Evolutionary conservation across 1,284 basidiomycete species (phyloP), one percentile per base, ranked within the genome.

Genomic region (Vanrija pseudolonga): DNA sequence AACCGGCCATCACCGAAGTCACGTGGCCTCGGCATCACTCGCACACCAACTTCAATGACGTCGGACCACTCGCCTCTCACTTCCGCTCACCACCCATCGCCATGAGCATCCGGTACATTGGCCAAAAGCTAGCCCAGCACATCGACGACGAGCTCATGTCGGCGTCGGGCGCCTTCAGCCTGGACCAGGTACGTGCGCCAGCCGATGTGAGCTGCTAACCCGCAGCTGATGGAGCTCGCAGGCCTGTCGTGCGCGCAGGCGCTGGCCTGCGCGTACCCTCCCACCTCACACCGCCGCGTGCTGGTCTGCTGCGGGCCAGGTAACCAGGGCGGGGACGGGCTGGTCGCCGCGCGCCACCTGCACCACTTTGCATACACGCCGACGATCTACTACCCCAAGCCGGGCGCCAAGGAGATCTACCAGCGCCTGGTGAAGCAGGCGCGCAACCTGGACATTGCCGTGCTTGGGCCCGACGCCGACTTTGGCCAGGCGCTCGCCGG

Each of bases 151-250:
- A 95, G 71, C 84, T 96, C 52, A 95, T 96, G 92, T 85, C 82
- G 56, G 65, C 83, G 4, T 78, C 81, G 11, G 90, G 91, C 0
- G 90, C 90, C 4, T 97, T 93, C 80, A 90, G 88, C 65, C 78
- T 97, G 39, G 91, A 95, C 67, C 92, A 95, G 82, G 90, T 86
- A 51, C 8, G 51, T 36, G 26, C 4, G 12, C 42, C 4, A n/a
- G 8, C 5, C 6, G 17, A 1, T 15, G 3, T 7, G 6, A 28
- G 11, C 23, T 18, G 23, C 36, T 37, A 23, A 36, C 36, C n/a
- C 49, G 59, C 72, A 96, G 89, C 79, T 99, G 24, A 98, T 98
- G 94, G 95, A 99, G 71, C 83, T 99, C 3, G 96, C 96, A n/a
- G 96, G 96, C 0, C 79, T 98, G 15, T 87, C 95, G 0, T 97